phyloP scores from a whole-genome alignment of 768 basidiomycete species.

The Psilocybe subaeruginosa region DNA sequence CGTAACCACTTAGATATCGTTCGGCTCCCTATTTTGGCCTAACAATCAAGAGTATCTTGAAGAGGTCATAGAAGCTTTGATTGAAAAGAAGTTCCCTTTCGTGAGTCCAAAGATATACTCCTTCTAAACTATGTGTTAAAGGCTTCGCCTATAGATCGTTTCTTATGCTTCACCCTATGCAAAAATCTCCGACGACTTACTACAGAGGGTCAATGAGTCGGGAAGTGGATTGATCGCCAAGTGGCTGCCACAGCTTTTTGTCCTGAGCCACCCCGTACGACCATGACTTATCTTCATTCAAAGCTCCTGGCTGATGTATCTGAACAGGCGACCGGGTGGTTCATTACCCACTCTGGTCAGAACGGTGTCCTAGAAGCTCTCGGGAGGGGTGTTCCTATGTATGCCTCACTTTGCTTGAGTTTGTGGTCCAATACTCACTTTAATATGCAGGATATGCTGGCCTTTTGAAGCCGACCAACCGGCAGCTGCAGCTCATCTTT shows the following conservation, averaged over 20 bases:
- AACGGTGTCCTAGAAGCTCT: slow-evolving; percentile 12
- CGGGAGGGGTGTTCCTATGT: slow-evolving; percentile 13
- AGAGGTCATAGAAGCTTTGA: slow-evolving; percentile 10
- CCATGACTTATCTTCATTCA: not conserved
- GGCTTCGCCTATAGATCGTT: not conserved
- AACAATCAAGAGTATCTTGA: slow-evolving; percentile 9
- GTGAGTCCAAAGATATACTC: not conserved
- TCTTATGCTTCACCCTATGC: not conserved
- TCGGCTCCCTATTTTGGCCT: slow-evolving; percentile 15
- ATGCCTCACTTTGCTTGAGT: too few species aligned
- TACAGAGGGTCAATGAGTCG: not conserved
- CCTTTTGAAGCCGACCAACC: slow-evolving; percentile 15
- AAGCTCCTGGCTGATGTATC: not conserved
- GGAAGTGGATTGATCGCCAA: not conserved
- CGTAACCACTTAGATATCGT: slow-evolving; percentile 8
- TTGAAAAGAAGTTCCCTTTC: slow-evolving; percentile 18
- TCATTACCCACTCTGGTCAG: slow-evolving; percentile 14
- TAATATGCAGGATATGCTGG: slow-evolving; percentile 6
- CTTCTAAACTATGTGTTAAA: not conserved
- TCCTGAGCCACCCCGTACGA: slow-evolving; percentile 15
- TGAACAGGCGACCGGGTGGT: slow-evolving; percentile 9
- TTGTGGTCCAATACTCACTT: not conserved
- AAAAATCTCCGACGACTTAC: not conserved
- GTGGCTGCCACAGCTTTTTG: slow-evolving; percentile 5
- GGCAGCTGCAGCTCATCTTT: slow-evolving; percentile 8